Evolutionary conservation across 352 stramenopile genomes (phyloP), one percentile per base, ranked within the genome.

Genomic region (Globisporangium splendens): DNA sequence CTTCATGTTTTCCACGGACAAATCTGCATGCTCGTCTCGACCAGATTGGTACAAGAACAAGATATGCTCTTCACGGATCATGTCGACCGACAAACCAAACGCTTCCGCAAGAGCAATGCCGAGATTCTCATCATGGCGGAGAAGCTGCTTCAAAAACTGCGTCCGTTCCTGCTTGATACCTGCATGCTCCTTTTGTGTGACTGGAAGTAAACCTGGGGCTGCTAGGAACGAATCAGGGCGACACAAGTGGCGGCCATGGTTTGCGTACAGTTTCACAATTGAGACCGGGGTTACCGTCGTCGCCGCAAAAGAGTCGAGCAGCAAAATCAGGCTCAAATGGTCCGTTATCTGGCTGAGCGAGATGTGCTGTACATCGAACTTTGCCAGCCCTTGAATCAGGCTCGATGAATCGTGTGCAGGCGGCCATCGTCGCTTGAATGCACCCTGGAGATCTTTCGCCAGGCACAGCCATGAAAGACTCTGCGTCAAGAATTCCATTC

Each of bases 11-110:
- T 91, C 81, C 42, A 93, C 72, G n/a, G 74, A 77, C 46, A 81
- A 59, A 51, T 95, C 85, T 0, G 81, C 85, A 4, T 71, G 59
- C 47, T 88, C 75, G 46, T 95, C 83, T n/a, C 74, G 67, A 1
- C 85, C 85, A 7, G 64, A 83, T 39, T 91, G 79, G 57, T 93
- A 95, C 59, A 95, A 66, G 50, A 90, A 92, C 24, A 95, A 38
- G 20, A 91, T 77, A 39, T 93, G 77, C 54, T 91, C 82, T 75
- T 92, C 79, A 22, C 80, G 80, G 59, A 95, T 86, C 24, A 79
- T 65, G 20, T 93, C 79, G 13, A 87, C 69, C n/a, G 81, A 77
- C 21, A 93, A 48, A 18, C 72, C 65, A 61, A 95, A 92, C n/a
- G 81, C 68, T n/a, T 90, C 70, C 1, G 83, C 82, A 13, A 95